Base-by-base conservation (phyloP, 169 alveolate genomes). In the Plasmodium chabaudi region DNA sequence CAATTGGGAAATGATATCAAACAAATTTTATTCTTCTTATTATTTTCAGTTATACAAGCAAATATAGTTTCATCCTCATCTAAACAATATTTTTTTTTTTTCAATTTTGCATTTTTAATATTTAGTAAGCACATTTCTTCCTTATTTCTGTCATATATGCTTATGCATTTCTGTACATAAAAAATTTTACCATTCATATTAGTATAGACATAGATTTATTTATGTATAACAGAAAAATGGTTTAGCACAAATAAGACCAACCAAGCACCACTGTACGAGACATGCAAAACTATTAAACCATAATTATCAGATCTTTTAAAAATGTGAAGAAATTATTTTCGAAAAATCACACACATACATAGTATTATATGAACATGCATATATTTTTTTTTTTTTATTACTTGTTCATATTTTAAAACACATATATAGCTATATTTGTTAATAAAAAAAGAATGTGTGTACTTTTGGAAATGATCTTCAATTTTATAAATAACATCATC, bases 381-480 rank as follows among this genome's bases (percentile, higher is more conserved):
- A 34, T 55, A 15, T 6, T 5, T 21, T 10, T 19, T 13, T 69
- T 4, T 69, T 69, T 34, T 60, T 19, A 27, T 59, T 34, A 74
- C 88, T 60, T 49, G 47, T 55, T 74, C 88, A 55, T 74, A 74
- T 61, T 74, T 74, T 13, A 42, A 47, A 21, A 74, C 42, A 17
- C 73, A 60, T 60, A 74, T 61, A 19, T 74, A 60, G 13, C 27
- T 53, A 23, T 56, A 25, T 23, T 61, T 65, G 7, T 53, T 46
- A 27, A 74, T n/a, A 19, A 74, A 74, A 39, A 74, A 60, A 10
- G 88, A 49, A 44, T 27, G 59, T 5, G 46, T 17, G 17, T 74
- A 74, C 5, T 47, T 23, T 27, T 74, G 88, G 55, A 59, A 74
- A 61, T 19, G 12, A 23, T 74, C 88, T 17, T 63, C 15, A 25